Evolutionary conservation across 129 eudicot species (phyloP), one percentile per base, ranked within the genome.

Genomic region (Flaveria sonorensis): DNA sequence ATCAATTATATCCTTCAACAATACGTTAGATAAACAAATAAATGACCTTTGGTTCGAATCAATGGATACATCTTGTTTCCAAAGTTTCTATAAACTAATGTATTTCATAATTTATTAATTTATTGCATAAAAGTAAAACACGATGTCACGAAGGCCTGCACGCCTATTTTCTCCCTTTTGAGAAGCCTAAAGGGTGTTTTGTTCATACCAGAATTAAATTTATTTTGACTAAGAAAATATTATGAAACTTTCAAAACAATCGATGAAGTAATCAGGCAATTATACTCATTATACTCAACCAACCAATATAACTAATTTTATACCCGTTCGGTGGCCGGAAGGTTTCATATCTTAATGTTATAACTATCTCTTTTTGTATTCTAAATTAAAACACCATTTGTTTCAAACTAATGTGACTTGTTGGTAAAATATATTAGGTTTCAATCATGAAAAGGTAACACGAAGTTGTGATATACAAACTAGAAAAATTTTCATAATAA

Each of bases 31-130:
- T 53, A 53, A 53, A 53, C 60, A 53, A 53, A 53, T 10, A 18
- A 53, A 53, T 53, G 80, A 36, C 80, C 52, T 76, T 64, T 76
- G 63, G 72, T 19, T 76, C 39, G 2, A 64, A 28, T 64, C 39
- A 76, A 76, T 64, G 65, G 64, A 64, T 65, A 64, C 65, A 59
- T 56, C 4, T 24, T 12, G 9, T 57, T 23, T 73, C 23, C 0
- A 57, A 21, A 20, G 2, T 70, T 26, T 72, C 30, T 19, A 72
- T 48, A 48, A 48, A 1, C 16, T 48, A 20, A 23, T 23, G 57
- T 16, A 46, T 7, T 46, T 69, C 59, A 5, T 16, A 20, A 23
- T 69, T n/a, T n/a, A n/a, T n/a, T 46, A 45, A 3, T 68, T 3
- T 42, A 68, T 68, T 42, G 30, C 46, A n/a, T 68, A 59, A 59